Percentiles rank a stretch among this genome's conserved stretches.
phyloP scores from a whole-genome alignment of 495 filamentous ascomycete genomes.

The Podospora pseudocomata region DNA sequence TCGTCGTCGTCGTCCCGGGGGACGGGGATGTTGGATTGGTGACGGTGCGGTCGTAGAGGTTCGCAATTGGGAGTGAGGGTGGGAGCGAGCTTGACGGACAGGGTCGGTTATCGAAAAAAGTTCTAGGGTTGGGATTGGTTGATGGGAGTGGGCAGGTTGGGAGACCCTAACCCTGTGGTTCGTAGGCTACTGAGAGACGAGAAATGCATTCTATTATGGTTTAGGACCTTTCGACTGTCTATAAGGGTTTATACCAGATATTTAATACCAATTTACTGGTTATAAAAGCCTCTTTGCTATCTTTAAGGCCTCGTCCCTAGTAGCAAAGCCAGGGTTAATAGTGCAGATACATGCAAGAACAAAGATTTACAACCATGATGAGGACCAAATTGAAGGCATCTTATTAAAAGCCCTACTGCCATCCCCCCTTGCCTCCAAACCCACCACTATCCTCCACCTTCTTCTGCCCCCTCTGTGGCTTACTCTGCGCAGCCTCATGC shows the following conservation, averaged over 20 bases:
- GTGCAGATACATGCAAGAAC: not conserved
- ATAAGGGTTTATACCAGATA: too few relatives aligned
- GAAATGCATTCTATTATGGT: too few relatives aligned
- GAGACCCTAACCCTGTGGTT: not conserved
- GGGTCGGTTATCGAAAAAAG: conserved; percentile 2
- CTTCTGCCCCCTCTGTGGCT: conserved; percentile 39
- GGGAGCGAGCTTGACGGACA: not conserved
- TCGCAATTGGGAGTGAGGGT: not conserved
- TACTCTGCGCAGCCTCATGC: conserved; percentile 93
- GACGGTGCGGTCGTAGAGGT: not conserved
- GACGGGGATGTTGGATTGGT: not conserved
- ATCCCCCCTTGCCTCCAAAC: conserved; percentile 31
- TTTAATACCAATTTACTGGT: too few relatives aligned
- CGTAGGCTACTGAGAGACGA: too few relatives aligned
- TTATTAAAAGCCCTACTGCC: conserved; percentile 1
- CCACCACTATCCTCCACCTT: conserved; percentile 32
- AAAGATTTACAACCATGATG: not conserved
- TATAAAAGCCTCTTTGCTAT: too few relatives aligned
- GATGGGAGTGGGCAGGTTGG: not conserved
- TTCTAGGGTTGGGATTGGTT: not conserved
- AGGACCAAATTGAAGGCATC: not conserved
- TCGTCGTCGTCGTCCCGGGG: conserved; percentile 30
- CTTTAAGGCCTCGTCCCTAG: too few relatives aligned
- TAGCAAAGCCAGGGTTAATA: not conserved
- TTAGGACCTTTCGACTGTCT: too few relatives aligned